These are phyloP conservation scores for Circinella umbellata DNA, from an alignment of 371 early-diverging fungal species.

Conservation along the genomic window DNA sequence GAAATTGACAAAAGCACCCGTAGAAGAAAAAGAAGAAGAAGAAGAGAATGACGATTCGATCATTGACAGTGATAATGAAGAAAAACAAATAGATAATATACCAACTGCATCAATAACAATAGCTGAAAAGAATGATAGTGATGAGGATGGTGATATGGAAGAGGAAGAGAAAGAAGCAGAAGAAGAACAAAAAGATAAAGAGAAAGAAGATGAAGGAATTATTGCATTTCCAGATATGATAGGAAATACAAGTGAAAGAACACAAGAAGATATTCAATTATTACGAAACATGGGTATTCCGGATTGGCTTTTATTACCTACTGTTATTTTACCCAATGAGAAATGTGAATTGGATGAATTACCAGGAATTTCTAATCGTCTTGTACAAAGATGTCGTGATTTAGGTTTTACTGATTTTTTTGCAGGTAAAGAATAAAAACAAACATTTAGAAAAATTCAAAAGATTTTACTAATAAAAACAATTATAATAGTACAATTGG, in stretches of 20 bases:
- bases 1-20: background rate
- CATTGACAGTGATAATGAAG: background rate
- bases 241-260: conserved; percentile 29
- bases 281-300: conserved; percentile 77
- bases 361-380: conserved; percentile 63
- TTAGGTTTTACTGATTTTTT: conserved; percentile 77
- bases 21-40: background rate
- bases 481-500: conserved; percentile 73
- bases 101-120: background rate
- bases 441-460: too few relatives aligned
- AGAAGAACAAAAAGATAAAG: conserved; percentile 27
- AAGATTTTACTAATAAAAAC: too few relatives aligned
- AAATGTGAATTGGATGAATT: conserved; percentile 45
- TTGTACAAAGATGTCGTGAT: conserved; percentile 66
- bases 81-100: background rate
- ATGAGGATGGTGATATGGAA: conserved; percentile 1
- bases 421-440: conserved; percentile 54
- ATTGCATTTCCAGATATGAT: conserved; percentile 50
- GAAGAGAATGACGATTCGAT: background rate
- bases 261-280: conserved; percentile 41
- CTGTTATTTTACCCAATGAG: conserved; percentile 65
- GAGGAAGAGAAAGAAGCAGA: conserved; percentile 17
- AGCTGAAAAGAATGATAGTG: background rate
- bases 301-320: conserved; percentile 85
- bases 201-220: conserved; percentile 31